These are phyloP conservation scores for Metschnikowia henanensis DNA, from an alignment of 805 yeast genomes.

Conservation along the genomic window DNA sequence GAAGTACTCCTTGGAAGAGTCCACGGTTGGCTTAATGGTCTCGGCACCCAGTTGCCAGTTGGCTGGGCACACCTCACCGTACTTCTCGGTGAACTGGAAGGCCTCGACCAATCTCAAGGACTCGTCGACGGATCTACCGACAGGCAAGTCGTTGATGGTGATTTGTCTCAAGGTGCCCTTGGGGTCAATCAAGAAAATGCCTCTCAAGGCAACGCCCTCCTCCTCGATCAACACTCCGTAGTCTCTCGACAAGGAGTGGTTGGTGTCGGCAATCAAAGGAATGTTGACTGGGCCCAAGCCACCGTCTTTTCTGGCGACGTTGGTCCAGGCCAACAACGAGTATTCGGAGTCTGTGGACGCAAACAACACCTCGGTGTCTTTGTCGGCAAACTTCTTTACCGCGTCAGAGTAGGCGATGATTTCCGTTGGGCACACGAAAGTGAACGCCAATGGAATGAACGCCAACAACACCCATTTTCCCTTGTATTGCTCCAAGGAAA, in stretches of 20 bases:
- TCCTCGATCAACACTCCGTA: slow-evolving; percentile 98
- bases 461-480: slow-evolving; percentile 98
- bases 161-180: slow-evolving; percentile 92
- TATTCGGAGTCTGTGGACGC: slow-evolving; percentile 99
- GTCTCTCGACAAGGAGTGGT: slow-evolving; percentile 91
- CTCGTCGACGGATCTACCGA: slow-evolving; percentile 98
- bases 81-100: slow-evolving; percentile 98
- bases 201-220: slow-evolving; percentile 96
- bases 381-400: slow-evolving; percentile 81
- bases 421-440: slow-evolving; percentile 99
- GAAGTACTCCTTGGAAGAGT: slow-evolving; percentile 24
- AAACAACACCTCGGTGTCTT: slow-evolving; percentile 85
- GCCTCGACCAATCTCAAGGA: slow-evolving; percentile 97
- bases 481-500: slow-evolving; percentile 90
- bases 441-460: slow-evolving; percentile 98
- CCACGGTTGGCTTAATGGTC: slow-evolving; percentile 60
- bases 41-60: slow-evolving; percentile 93
- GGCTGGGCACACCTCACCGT: slow-evolving; percentile 99
- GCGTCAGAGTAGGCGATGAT: slow-evolving; percentile 98
- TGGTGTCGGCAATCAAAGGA: slow-evolving; percentile 95
- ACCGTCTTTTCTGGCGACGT: slow-evolving; percentile 94
- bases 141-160: slow-evolving; percentile 98
- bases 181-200: slow-evolving; percentile 97
- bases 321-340: slow-evolving; percentile 98
- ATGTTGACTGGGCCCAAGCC: slow-evolving; percentile 95